Conservation (phyloP, 129 eudicot genomes). For the carrot (Daucus carota) region DH1_v3.0 NC_030383.2:46604501-46605000, state of each 20-base stretch:
- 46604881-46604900: neutral
- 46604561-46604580: no score
- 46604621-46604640: constrained; percentile 86
- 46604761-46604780: constrained; percentile 67
- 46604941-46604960: constrained; percentile 20
- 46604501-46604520: no score
- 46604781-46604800: constrained; percentile 71
- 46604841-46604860: constrained; percentile 44
- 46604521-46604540: no score
- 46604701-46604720: neutral
- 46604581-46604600: constrained; percentile 34
- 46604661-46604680: neutral
- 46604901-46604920: neutral
- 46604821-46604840: constrained; percentile 71
- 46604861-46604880: neutral
- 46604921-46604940: constrained; percentile 4
- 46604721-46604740: neutral
- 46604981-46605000: constrained; percentile 82
- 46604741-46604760: neutral
- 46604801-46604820: constrained; percentile 75
- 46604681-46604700: neutral
- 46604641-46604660: neutral
- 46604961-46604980: constrained; percentile 26
- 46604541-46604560: no score
- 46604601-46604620: constrained; percentile 82